These are phyloP conservation scores for Populus trichocarpa DNA, from an alignment of 441 rosid genomes.

Conservation along the genomic window DNA sequence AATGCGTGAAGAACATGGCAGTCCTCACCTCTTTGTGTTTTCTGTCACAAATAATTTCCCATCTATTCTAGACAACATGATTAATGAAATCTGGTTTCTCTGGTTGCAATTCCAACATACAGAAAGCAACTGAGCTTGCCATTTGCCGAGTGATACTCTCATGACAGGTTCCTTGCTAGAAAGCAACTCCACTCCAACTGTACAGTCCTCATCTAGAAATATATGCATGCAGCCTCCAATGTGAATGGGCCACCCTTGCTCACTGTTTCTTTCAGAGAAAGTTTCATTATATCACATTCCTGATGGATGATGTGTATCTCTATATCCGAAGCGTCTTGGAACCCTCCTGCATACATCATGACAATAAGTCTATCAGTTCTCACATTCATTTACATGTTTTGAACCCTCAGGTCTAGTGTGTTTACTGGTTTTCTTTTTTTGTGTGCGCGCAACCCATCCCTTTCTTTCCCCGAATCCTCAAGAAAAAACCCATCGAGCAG, in stretches of 20 bases:
- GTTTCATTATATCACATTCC: not conserved
- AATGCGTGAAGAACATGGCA: not conserved
- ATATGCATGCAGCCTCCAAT: conserved; percentile 16
- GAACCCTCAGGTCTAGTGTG: not conserved
- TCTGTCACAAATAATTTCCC: not conserved
- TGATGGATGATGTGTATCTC: conserved; percentile 15
- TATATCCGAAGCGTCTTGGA: conserved; percentile 27
- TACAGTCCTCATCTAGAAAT: conserved; percentile 3
- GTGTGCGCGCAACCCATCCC: not conserved
- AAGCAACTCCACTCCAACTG: conserved; percentile 18
- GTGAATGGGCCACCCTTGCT: conserved; percentile 4
- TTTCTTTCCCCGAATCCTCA: not conserved
- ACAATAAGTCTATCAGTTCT: not conserved
- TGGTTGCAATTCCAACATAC: conserved; percentile 15
- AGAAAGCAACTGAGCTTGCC: conserved; percentile 8
- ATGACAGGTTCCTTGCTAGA: conserved; percentile 9
- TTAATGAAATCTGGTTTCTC: conserved; percentile 5
- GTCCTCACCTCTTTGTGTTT: not conserved
- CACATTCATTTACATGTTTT: not conserved
- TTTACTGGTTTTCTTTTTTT: not conserved
- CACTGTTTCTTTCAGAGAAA: not conserved
- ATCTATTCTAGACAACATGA: conserved; percentile 7
- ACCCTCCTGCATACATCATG: conserved; percentile 33
- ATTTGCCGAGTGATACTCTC: conserved; percentile 3
- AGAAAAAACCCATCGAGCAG: not conserved